A percentile compares a stretch with the other conserved stretches of the same genome.
Evolutionary conservation across 2,329 filamentous ascomycete species (phyloP).

Genomic region (Fusarium gaditjirri): DNA sequence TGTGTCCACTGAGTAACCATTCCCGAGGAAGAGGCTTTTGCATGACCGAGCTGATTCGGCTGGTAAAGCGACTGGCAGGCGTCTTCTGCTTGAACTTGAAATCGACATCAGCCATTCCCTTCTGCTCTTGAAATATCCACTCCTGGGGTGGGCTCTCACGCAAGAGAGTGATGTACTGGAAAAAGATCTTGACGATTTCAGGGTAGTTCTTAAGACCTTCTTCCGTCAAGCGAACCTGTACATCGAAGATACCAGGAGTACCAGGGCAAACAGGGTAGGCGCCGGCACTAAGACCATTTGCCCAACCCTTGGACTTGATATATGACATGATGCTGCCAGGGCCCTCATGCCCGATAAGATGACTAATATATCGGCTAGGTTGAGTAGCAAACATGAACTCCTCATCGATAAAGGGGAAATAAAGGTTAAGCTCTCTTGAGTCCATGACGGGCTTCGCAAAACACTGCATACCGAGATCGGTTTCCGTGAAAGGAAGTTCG

Average conservation of each 20-base stretch:
- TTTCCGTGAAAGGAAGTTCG: constrained; percentile 60
- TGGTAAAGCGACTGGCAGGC: constrained; percentile 88
- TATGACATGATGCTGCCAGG: constrained; percentile 92
- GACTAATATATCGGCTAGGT: constrained; percentile 86
- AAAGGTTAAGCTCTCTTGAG: constrained; percentile 79
- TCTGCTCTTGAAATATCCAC: constrained; percentile 96
- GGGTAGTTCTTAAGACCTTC: constrained; percentile 84
- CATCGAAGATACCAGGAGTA: constrained; percentile 78
- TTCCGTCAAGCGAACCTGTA: constrained; percentile 83
- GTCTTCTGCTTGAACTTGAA: constrained; percentile 97
- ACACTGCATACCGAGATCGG: constrained; percentile 71
- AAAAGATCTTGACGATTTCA: constrained; percentile 84
- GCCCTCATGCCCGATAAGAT: constrained; percentile 91
- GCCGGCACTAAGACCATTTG: constrained; percentile 83
- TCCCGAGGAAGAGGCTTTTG: constrained; percentile 89
- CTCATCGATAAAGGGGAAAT: constrained; percentile 88
- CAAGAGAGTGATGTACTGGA: constrained; percentile 91
- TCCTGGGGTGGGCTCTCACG: constrained; percentile 82
- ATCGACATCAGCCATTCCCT: constrained; percentile 88
- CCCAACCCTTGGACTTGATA: constrained; percentile 91
- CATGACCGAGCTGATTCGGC: constrained; percentile 86
- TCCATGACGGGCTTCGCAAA: constrained; percentile 96
- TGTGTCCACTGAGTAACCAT: constrained; percentile 84
- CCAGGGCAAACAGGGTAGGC: constrained; percentile 81
- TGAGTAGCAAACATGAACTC: constrained; percentile 82